Evolutionary conservation across 2,329 filamentous ascomycete genomes (phyloP).

Genomic region (Dactylellina parvicollis): DNA sequence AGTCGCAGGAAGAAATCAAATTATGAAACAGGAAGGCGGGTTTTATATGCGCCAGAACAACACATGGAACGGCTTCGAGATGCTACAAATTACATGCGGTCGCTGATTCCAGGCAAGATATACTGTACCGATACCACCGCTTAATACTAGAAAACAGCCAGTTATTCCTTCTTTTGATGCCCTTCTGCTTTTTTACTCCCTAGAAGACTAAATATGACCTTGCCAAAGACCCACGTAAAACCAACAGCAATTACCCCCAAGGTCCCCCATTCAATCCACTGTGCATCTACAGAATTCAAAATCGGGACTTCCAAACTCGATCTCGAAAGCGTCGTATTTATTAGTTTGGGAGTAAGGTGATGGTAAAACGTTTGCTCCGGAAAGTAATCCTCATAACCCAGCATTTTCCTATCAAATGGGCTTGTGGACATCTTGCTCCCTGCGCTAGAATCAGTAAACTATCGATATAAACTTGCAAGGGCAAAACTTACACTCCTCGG

Average conservation of each 20-base stretch:
- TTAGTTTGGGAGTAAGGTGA: constrained; percentile 55
- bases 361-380: constrained; percentile 56
- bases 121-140: not conserved
- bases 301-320: constrained; percentile 55
- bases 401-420: constrained; percentile 56
- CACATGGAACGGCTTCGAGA: not conserved
- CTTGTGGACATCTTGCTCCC: constrained; percentile 55
- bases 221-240: constrained; percentile 55
- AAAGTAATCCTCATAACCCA: constrained; percentile 57
- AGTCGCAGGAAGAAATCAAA: not conserved
- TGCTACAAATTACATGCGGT: no score
- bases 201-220: constrained; percentile 35
- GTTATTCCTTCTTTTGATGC: constrained; percentile 42
- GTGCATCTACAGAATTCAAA: constrained; percentile 50
- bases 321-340: constrained; percentile 34
- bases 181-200: constrained; percentile 19
- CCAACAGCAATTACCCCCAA: constrained; percentile 54
- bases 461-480: no score
- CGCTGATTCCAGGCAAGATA: not conserved
- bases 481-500: constrained; percentile 29
- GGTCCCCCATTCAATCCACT: constrained; percentile 55
- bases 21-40: not conserved
- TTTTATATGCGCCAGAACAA: constrained; percentile 12
- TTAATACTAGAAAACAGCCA: not conserved
- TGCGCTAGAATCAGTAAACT: no score